Conservation (phyloP, 1,139 yeast species). For the Pichia cactophila region DNA sequence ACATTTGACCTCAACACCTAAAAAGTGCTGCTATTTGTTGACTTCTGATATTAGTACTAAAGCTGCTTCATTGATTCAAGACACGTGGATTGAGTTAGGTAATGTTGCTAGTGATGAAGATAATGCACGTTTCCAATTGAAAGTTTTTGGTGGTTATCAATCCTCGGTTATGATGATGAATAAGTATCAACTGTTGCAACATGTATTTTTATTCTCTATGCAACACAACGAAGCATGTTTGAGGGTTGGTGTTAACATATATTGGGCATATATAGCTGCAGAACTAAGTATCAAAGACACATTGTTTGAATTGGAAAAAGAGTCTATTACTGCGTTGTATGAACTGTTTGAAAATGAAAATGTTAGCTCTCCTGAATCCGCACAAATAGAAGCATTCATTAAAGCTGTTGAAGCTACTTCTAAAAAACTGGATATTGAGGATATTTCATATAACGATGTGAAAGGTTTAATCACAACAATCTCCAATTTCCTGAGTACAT, state of each 20-base stretch:
- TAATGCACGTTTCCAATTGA: slow-evolving; percentile 51
- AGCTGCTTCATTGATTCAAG: slow-evolving; percentile 47
- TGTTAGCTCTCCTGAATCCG: slow-evolving; percentile 44
- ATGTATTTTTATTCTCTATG: slow-evolving; percentile 59
- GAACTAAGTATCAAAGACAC: slow-evolving; percentile 49
- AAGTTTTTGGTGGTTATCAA: slow-evolving; percentile 66
- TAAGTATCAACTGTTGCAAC: slow-evolving; percentile 54
- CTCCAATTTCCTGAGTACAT: slow-evolving; percentile 55
- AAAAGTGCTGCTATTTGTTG: slow-evolving; percentile 60
- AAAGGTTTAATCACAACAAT: slow-evolving; percentile 49
- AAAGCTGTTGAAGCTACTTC: slow-evolving; percentile 37
- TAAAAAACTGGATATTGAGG: slow-evolving; percentile 55
- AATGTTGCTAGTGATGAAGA: slow-evolving; percentile 61
- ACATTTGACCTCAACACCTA: slow-evolving; percentile 63
- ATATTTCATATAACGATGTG: slow-evolving; percentile 52
- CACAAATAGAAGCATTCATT: slow-evolving; percentile 50
- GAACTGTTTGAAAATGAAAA: slow-evolving; percentile 53
- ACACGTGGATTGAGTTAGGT: slow-evolving; percentile 70
- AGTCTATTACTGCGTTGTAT: slow-evolving; percentile 54
- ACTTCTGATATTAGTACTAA: slow-evolving; percentile 59
- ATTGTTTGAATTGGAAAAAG: slow-evolving; percentile 55
- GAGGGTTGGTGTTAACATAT: slow-evolving; percentile 54
- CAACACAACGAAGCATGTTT: slow-evolving; percentile 62
- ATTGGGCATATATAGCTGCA: slow-evolving; percentile 66
- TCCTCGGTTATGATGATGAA: slow-evolving; percentile 49